Evolutionary conservation across 176 grass and related monocot species (phyloP).

Genomic region (Triticum dicoccoides): DNA sequence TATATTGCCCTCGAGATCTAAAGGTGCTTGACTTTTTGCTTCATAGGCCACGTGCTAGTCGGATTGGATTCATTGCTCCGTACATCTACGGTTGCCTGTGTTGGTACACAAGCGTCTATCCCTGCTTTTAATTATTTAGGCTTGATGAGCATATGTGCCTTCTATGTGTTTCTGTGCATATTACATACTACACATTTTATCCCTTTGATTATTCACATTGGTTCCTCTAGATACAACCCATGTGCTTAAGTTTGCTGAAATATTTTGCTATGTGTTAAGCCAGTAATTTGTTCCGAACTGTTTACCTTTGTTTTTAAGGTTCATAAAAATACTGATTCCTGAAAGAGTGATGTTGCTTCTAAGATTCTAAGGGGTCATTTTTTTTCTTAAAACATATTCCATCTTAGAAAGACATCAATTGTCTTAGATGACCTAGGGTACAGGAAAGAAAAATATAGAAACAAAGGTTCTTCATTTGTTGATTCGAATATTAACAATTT

Average conservation of each 20-base stretch:
- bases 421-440: background rate
- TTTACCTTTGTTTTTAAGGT: slow-evolving; percentile 27
- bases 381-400: background rate
- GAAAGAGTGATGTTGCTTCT: slow-evolving; percentile 34
- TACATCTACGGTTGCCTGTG: no score
- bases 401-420: background rate
- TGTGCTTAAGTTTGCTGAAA: background rate
- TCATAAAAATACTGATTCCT: slow-evolving; percentile 31
- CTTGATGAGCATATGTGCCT: no score
- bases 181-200: no score
- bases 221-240: background rate
- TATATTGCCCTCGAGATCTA: no score
- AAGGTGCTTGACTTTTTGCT: no score
- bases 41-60: no score
- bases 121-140: no score
- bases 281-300: slow-evolving; percentile 13
- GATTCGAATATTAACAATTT: background rate
- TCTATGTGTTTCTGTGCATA: no score
- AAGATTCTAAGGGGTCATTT: slow-evolving; percentile 49
- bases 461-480: background rate
- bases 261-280: background rate
- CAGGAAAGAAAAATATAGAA: background rate
- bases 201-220: no score
- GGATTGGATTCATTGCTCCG: no score
- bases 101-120: no score